Base-by-base conservation (phyloP, 106 monocot species). In the Acorus calamus region DNA sequence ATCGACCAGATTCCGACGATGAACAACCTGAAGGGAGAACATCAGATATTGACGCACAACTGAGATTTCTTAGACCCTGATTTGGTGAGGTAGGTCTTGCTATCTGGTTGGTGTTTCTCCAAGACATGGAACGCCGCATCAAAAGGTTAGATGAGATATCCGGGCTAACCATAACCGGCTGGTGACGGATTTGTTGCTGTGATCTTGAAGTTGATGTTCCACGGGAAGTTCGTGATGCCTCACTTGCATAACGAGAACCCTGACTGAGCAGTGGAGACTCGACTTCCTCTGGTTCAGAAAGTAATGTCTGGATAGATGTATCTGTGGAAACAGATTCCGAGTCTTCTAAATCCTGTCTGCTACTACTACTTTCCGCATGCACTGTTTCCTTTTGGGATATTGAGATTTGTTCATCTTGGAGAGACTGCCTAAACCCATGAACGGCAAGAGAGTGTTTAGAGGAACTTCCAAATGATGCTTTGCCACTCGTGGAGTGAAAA, bases 1-100 rank as follows among this genome's bases (percentile, higher is more conserved):
- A 47, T 11, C 7, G 47, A 42, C 49, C 52, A 2, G 14, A 49
- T 59, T 79, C 63, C 6, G 79, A 68, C 47, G 80, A 73, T 61
- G 81, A 70, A 59, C 47, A 76, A 14, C 66, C 65, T 41, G 81
- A 72, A 47, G 79, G 79, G 14, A 79, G 66, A 68, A 78, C 68
- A 67, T 74, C 81, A 5, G 78, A 72, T 43, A 66, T 58, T 1
- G 82, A 80, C 49, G 80, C 64, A 66, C 78, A 83, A 13, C 74
- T 61, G 14, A 79, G 56, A 65, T 61, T 84, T 60, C 71, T 85
- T 7, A 88, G 49, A 50, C 65, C 71, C 55, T 65, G 54, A 46
- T 11, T 55, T 14, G 67, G 77, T 13, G 76, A 67, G 60, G 55
- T 14, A 53, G 71, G 67, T 68, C 69, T 86, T 45, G 48, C 11